A percentile compares a stretch with the other conserved stretches of the same genome.
phyloP scores from a whole-genome alignment of 2,329 filamentous ascomycete genomes.

The Akanthomyces lecanii region DNA sequence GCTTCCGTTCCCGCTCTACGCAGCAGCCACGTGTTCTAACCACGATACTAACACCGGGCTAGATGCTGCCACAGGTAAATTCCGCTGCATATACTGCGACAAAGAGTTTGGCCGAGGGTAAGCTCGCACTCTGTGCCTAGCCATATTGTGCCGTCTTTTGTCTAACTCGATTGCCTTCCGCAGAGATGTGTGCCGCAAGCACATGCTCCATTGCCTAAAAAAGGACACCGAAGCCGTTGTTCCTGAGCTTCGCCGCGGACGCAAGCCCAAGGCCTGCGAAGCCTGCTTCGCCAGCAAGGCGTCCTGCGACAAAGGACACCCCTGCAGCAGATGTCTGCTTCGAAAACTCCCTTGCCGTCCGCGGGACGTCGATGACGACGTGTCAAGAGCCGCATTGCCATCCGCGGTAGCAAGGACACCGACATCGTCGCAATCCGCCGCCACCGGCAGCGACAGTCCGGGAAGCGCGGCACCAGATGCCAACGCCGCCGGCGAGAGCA shows the following conservation, averaged over 20 bases:
- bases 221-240: slow-evolving; percentile 19
- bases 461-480: not conserved
- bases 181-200: slow-evolving; percentile 27
- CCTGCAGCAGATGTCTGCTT: slow-evolving; percentile 25
- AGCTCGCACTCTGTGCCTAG: not conserved
- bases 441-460: not conserved
- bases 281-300: slow-evolving; percentile 28
- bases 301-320: slow-evolving; percentile 25
- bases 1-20: not conserved
- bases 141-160: not conserved
- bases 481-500: not conserved
- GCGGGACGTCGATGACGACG: not conserved
- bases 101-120: slow-evolving; percentile 23
- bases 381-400: not conserved
- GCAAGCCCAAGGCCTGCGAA: slow-evolving; percentile 27
- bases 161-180: not conserved
- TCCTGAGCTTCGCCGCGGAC: slow-evolving; percentile 25
- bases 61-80: slow-evolving; percentile 19
- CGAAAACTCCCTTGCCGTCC: slow-evolving; percentile 19
- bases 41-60: not conserved
- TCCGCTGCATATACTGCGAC: slow-evolving; percentile 21
- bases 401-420: not conserved
- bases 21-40: not conserved
- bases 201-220: slow-evolving; percentile 22
- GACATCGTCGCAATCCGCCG: not conserved